Percentiles rank a stretch among this genome's conserved stretches.
Evolutionary conservation across 495 filamentous ascomycete genomes (phyloP).

Genomic region (Friedmanniomyces simplex): DNA sequence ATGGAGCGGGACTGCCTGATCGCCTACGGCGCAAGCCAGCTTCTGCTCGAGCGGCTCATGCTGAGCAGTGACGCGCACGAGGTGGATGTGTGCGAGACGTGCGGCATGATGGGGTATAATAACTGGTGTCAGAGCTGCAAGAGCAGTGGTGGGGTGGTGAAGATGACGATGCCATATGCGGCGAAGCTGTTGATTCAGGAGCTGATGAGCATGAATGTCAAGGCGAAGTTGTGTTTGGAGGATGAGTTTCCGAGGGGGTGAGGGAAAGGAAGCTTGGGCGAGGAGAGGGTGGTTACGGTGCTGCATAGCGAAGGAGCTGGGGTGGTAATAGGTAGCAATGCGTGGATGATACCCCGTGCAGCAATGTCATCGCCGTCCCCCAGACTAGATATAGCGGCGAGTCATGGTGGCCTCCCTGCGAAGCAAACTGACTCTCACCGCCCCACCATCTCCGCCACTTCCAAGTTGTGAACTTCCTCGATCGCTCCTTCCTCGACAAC

Average conservation of each 20-base stretch:
- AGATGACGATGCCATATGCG: slow-evolving; percentile 97
- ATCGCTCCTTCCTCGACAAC: neutral
- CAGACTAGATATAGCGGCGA: too few relatives aligned
- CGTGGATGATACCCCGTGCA: too few relatives aligned
- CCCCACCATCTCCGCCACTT: too few relatives aligned
- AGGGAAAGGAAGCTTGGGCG: neutral
- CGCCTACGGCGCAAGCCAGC: slow-evolving; percentile 74
- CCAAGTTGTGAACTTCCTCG: neutral
- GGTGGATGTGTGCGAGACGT: slow-evolving; percentile 84
- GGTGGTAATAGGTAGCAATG: too few relatives aligned
- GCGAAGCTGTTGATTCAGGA: slow-evolving; percentile 97
- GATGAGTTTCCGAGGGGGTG: slow-evolving; percentile 67
- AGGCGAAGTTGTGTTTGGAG: slow-evolving; percentile 71
- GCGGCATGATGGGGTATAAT: slow-evolving; percentile 87
- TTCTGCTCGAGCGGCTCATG: slow-evolving; percentile 92
- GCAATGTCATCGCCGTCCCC: too few relatives aligned
- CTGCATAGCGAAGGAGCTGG: slow-evolving; percentile 1
- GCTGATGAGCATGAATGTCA: slow-evolving; percentile 94
- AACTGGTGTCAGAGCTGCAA: slow-evolving; percentile 89
- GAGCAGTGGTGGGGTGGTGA: slow-evolving; percentile 64
- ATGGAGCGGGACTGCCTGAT: slow-evolving; percentile 99
- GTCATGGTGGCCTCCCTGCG: too few relatives aligned
- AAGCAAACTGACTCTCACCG: too few relatives aligned
- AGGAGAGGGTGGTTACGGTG: neutral
- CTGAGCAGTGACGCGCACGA: slow-evolving; percentile 78